Base-by-base conservation (phyloP, 2,329 filamentous ascomycete species). In the Bipolaris gigantea region DNA sequence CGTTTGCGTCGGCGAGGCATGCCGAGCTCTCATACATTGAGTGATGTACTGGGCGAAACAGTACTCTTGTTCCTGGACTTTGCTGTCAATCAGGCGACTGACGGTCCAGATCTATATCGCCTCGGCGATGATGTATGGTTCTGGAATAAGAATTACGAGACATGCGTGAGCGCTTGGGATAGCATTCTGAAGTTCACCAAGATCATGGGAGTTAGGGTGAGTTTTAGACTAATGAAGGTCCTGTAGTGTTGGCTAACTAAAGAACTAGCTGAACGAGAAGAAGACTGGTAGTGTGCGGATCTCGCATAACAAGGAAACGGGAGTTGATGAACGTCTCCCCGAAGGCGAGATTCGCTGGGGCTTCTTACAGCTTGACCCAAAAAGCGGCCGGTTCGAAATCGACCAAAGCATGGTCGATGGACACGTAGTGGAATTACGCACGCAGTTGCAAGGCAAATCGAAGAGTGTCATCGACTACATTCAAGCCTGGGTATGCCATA, bases 51-150 rank as follows among this genome's bases (percentile, higher is more conserved):
- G 1, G 78, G 79, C 0, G 79, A 82, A 57, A 59, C 76, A n/a
- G 69, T 80, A 1, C 63, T 81, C 4, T 80, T 80, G 50, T 77
- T 77, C 53, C 66, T 81, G 64, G 79, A 81, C 51, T 67, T 79
- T 11, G 71, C 76, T 0, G 74, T 81, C 16, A 80, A 79, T 45
- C 72, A 75, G 36, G 56, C 70, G 10, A 77, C 78, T 1, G 48
- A 63, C 13, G 76, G 78, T 0, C 67, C 75, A 42, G 65, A 78
- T 3, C 63, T 80, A 0, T 77, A 81, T 54, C 78, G 80, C 1
- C 58, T 81, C 15, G 77, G 80, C 42, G 79, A 82, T 53, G 79
- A 82, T 47, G 60, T 81, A 11, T 82, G 79, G 78, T 73, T 81
- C 16, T 73, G 67, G 68, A 76, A 75, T 27, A 77, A 76, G 2